Base-by-base conservation (phyloP, 495 filamentous ascomycete genomes). In the Aspergillus nidulans region DNA sequence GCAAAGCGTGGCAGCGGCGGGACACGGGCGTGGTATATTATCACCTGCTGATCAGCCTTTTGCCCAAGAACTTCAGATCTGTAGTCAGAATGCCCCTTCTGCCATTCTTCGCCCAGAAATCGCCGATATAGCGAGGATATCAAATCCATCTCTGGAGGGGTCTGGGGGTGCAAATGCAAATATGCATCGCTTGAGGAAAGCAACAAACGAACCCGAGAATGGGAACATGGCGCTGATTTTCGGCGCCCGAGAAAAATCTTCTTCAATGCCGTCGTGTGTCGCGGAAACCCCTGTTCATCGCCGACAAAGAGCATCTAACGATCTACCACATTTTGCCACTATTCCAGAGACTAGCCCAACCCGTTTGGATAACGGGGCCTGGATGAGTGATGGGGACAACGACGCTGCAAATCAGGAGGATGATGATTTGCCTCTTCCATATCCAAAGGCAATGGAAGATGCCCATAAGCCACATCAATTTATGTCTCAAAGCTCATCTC, bases 261-360 rank as follows among this genome's bases (percentile, higher is more conserved):
- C 73, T 5, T 76, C 74, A 13, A 67, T 76, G 67, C 73, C 67
- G 10, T 75, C 72, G 30, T 68, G 65, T 49, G 61, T 76, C 10
- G 67, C 63, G 16, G 71, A 77, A 56, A 77, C 75, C 9, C 75
- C 75, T 12, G 57, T 71, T 43, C 67, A 68, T 12, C 38, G 8
- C 19, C 57, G 64, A 16, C 64, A 63, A 15, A 66, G 49, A 38
- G 51, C 45, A 38, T 49, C 60, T 40, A 62, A 59, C 19, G 72
- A 74, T 24, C 61, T 65, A 41, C 57, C 63, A 36, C 63, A 59
- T n/a, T 52, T 62, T 18, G 74, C 67, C 7, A 73, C 65, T 32
- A 69, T 75, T 9, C 74, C 72, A 13, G 73, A 76, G 45, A 76
- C 73, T 6, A 76, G 75, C 42, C 75, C 73, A 12, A 68, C 61